Evolutionary conservation across 164 flowering plant genomes (phyloP).

Genomic region (Chimonanthus salicifolius): DNA sequence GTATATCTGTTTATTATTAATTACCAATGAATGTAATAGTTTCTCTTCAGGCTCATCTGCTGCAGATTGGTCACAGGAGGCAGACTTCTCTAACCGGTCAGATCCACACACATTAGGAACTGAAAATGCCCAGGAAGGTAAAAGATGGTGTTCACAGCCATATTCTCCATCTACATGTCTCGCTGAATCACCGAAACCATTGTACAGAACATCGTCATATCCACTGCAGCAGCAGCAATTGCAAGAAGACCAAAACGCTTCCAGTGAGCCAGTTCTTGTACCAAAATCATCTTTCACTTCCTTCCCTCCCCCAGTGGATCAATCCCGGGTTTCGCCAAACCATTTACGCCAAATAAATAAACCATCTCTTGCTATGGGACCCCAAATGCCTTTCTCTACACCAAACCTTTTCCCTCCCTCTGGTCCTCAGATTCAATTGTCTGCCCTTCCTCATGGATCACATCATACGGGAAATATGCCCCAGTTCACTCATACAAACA

Average conservation of each 20-base stretch:
- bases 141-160: slow-evolving; percentile 78
- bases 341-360: slow-evolving; percentile 35
- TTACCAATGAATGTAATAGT: background rate
- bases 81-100: slow-evolving; percentile 46
- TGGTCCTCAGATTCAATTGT: slow-evolving; percentile 46
- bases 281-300: slow-evolving; percentile 63
- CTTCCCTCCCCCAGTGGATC: slow-evolving; percentile 71
- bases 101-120: slow-evolving; percentile 45
- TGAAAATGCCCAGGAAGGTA: slow-evolving; percentile 40
- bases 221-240: slow-evolving; percentile 45
- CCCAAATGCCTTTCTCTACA: slow-evolving; percentile 41
- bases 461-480: slow-evolving; percentile 46
- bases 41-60: slow-evolving; percentile 59
- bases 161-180: slow-evolving; percentile 31
- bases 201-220: slow-evolving; percentile 83
- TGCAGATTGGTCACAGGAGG: slow-evolving; percentile 63
- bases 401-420: slow-evolving; percentile 51
- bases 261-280: slow-evolving; percentile 60
- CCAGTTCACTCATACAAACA: slow-evolving; percentile 39
- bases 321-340: slow-evolving; percentile 51
- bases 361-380: slow-evolving; percentile 38
- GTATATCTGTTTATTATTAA: background rate
- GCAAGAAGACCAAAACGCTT: slow-evolving; percentile 27
- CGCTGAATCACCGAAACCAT: slow-evolving; percentile 42
- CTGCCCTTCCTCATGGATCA: slow-evolving; percentile 50